Base-by-base conservation (phyloP, 306 rosid species). In the Glycine soja region DNA sequence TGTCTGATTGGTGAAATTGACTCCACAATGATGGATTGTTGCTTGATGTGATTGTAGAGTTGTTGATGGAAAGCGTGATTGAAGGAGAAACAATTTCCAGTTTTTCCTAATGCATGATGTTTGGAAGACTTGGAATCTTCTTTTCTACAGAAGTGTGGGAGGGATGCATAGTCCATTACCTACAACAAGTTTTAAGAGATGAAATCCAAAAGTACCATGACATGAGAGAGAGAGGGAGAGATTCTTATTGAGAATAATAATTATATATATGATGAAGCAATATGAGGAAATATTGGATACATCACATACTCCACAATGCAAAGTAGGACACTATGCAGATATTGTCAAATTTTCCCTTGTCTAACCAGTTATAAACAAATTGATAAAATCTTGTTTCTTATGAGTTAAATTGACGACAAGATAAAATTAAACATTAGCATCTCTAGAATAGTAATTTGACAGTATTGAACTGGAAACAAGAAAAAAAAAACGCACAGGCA, bases 141-240 rank as follows among this genome's bases (percentile, higher is more conserved):
- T 77, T 79, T 91, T 79, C 86, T 86, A 81, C 98, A 93, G 61
- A 95, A 95, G 84, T 91, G 98, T 45, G 99, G 99, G 83, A 95
- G 98, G 53, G 97, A 84, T 63, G 87, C 91, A 43, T 85, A 84
- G 79, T 93, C 99, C 98, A 95, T 93, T 67, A 95, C 80, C 99
- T 95, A 65, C 18, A 4, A 66, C 58, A 75, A 69, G 72, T 86
- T 82, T 63, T 10, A 48, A 58, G 54, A 74, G 8, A 67, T 56
- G 62, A 71, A 30, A 34, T 72, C 62, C 70, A 51, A 74, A 66
- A 10, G 69, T 50, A 59, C 2, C 47, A 52, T 36, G 40, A 36
- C 40, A 36, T 36, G 40, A 36, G 40, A 32, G 70, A 42, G 42
- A 24, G 30, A 24, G 24, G 1, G 24, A 54, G 61, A 59, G 6